Evolutionary conservation across 306 rosid species (phyloP).

Genomic region (Cucumis hystrix): DNA sequence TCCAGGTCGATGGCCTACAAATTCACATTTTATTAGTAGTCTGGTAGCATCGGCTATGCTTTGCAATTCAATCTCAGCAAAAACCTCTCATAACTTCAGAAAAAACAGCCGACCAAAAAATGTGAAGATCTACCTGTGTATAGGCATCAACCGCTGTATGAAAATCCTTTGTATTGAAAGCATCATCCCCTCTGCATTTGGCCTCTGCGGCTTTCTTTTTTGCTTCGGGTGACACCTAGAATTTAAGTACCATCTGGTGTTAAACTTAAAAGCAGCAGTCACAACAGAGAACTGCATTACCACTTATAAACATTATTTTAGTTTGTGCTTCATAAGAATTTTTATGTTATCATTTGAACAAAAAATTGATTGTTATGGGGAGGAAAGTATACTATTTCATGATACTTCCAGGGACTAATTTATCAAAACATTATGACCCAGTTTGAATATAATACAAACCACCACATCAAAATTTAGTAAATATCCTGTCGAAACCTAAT

Average conservation of each 20-base stretch:
- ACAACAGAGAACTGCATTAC: background rate
- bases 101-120: background rate
- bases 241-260: background rate
- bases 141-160: conserved; percentile 64
- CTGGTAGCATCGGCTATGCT: background rate
- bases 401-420: background rate
- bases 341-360: background rate
- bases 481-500: background rate
- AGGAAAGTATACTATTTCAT: background rate
- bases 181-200: conserved; percentile 81
- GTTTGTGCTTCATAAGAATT: background rate
- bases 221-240: conserved; percentile 66
- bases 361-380: background rate
- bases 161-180: conserved; percentile 57
- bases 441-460: background rate
- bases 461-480: background rate
- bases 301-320: background rate
- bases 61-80: background rate
- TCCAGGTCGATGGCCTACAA: conserved; percentile 78
- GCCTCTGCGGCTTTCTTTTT: conserved; percentile 85
- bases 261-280: background rate
- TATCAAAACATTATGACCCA: background rate
- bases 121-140: conserved; percentile 46
- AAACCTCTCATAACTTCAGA: background rate
- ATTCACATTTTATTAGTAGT: background rate